Percentiles rank a stretch among this genome's conserved stretches.
Evolutionary conservation across 768 basidiomycete species (phyloP).

Genomic region (Rhodotorula babjevae): DNA sequence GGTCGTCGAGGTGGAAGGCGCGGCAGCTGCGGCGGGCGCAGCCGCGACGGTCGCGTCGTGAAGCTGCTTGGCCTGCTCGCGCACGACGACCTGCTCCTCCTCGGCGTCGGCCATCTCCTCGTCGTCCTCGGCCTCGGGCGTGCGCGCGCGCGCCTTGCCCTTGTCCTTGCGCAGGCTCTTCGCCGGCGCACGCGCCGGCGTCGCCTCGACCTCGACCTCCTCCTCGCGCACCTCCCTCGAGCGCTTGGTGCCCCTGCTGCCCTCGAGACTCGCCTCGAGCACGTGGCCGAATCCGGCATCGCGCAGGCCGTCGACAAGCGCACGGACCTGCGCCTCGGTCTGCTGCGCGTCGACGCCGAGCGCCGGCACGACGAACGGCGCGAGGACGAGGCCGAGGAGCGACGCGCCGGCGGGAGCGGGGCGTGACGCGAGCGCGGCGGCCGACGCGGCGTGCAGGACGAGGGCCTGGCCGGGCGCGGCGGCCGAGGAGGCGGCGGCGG

Average conservation of each 20-base stretch:
- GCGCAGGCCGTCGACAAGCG: neutral
- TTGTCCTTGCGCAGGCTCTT: neutral
- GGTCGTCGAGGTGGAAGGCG: too few relatives aligned
- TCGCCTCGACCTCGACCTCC: neutral
- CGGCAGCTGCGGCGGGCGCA: too few relatives aligned
- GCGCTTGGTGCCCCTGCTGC: conserved; percentile 9
- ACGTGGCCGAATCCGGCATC: neutral
- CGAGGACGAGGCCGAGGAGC: neutral
- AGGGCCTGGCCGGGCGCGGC: neutral
- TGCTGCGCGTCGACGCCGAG: conserved; percentile 1
- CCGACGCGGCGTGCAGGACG: conserved; percentile 4
- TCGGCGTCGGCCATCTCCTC: neutral
- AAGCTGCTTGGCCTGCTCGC: neutral
- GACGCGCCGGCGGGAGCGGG: neutral
- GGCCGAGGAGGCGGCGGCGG: conserved; percentile 5
- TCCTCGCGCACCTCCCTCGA: neutral
- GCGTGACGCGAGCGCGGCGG: neutral
- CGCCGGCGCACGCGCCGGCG: neutral
- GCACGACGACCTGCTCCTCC: neutral
- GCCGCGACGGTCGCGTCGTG: neutral
- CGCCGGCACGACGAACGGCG: neutral
- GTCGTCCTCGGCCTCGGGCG: neutral
- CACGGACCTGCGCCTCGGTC: neutral
- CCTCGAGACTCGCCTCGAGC: neutral
- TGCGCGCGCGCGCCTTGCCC: neutral